Evolutionary conservation across 1,284 basidiomycete genomes (phyloP).

Genomic region (Boletus calvinii): DNA sequence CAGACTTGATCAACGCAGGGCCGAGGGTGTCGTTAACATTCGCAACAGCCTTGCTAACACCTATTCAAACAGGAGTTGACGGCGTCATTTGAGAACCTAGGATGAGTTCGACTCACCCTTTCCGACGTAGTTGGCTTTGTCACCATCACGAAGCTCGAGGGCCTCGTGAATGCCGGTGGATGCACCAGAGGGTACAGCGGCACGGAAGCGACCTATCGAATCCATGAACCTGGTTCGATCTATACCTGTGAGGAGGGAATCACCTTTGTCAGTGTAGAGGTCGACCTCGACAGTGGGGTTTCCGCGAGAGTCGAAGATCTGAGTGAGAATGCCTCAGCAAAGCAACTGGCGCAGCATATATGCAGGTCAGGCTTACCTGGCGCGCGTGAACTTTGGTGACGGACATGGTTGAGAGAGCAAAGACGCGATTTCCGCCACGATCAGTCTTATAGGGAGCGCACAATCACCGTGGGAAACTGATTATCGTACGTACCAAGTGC

Average conservation of each 20-base stretch:
- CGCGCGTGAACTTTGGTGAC: conserved; percentile 86
- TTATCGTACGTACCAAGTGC: conserved; percentile 24
- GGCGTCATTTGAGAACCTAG: neutral
- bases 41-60: conserved; percentile 90
- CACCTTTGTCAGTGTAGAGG: conserved; percentile 83
- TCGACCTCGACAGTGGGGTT: conserved; percentile 98
- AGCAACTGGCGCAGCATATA: conserved; percentile 7
- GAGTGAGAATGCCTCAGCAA: conserved; percentile 15
- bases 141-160: conserved; percentile 97
- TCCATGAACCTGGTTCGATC: conserved; percentile 7
- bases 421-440: conserved; percentile 14
- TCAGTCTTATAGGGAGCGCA: conserved; percentile 26
- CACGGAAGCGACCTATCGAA: conserved; percentile 83
- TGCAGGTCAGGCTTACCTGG: conserved; percentile 55
- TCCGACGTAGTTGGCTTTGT: conserved; percentile 91
- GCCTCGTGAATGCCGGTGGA: conserved; percentile 99
- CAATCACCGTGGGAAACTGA: conserved; percentile 34
- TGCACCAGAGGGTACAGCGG: conserved; percentile 96
- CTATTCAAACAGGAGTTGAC: conserved; percentile 40
- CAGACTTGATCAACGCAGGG: conserved; percentile 86
- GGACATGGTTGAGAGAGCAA: conserved; percentile 63
- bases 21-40: conserved; percentile 96
- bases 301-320: conserved; percentile 97
- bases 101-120: conserved; percentile 64
- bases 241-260: conserved; percentile 19